Base-by-base conservation (phyloP, 305 asterid genomes). In the Solanum hybrid region DNA sequence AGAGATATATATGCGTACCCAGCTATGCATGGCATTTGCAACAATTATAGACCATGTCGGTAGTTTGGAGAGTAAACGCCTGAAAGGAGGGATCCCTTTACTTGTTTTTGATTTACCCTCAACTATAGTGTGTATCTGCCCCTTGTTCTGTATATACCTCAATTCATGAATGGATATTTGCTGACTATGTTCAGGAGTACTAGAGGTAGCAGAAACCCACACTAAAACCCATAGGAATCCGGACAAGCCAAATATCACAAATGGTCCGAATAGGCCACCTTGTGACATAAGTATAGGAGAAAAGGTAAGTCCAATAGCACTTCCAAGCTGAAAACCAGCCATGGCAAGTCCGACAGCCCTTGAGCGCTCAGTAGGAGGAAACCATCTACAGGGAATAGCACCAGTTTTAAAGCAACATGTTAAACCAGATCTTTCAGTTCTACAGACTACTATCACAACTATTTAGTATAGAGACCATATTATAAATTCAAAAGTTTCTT, bases 261-360 rank as follows among this genome's bases (percentile, higher is more conserved):
- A 97, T 66, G 99, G 99, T 79, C 99, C 99, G 92, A 89, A 96
- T 46, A 97, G 69, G 86, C 99, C 99, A 37, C 95, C 99, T 89
- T 95, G 98, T 88, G 98, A 94, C 98, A 97, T 95, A 88, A 97
- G 98, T 81, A 97, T 95, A 80, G 99, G 99, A 92, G 99, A 95
- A 88, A 97, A 98, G 42, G 96, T 95, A 86, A 97, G 98, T 90
- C 99, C 99, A 89, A 97, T 95, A 88, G 99, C 99, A 94, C 99
- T 97, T 92, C 99, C 99, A 90, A 97, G 98, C 94, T 97, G 99
- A 91, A 97, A 97, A 66, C 99, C 99, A 88, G 99, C 99, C 99
- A 97, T 97, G 82, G 99, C 99, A 92, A 97, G 98, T 91, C 97
- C 99, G 31, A 97, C 98, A 87, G 99, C 98, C 92, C 99, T 95